Evolutionary conservation across 345 rosid species (phyloP), one percentile per base, ranked within the genome.

Genomic region (Brassica cretica): DNA sequence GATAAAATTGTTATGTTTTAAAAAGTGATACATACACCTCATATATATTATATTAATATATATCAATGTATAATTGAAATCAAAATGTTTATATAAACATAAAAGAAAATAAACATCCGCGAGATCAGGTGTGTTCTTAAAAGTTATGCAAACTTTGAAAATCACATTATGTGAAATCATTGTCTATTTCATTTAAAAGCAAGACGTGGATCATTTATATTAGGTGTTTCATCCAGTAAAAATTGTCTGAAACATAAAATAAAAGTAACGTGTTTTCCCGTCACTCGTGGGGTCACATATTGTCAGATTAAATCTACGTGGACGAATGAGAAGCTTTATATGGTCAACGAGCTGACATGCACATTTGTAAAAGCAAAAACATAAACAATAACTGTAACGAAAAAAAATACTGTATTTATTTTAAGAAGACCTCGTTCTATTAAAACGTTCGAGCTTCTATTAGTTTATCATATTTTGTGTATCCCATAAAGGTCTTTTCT

Each of bases 331-430:
- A 80, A 71, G 76, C 64, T 44, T 65, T 58, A 80, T 15, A 58
- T 80, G 83, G 83, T 80, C 83, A 80, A 80, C 76, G 76, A 58
- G 68, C 80, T 80, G 83, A 80, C 83, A 80, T 80, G 70, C 66
- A 70, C 80, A 80, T 70, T 64, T 64, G 21, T 7, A 71, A 75
- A 71, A 15, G 24, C 19, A 74, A 78, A 64, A 73, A 58, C 72
- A 46, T 30, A 8, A 69, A 39, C n/a, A 21, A 18, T 29, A 59
- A 33, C 7, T 4, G 19, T 55, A 16, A 46, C 15, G 14, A 12
- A 46, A 39, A 39, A 27, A 27, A 27, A 46, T 46, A 46, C 0
- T 44, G n/a, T 4, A 46, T 12, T 37, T 37, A 46, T 46, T n/a
- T 51, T 51, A 1, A 51, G 15, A 53, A 53, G 59, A 53, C 21